A percentile compares a stretch with the other conserved stretches of the same genome.
phyloP scores from a whole-genome alignment of 1,284 basidiomycete genomes.

The Dichomitus squalens region DNA sequence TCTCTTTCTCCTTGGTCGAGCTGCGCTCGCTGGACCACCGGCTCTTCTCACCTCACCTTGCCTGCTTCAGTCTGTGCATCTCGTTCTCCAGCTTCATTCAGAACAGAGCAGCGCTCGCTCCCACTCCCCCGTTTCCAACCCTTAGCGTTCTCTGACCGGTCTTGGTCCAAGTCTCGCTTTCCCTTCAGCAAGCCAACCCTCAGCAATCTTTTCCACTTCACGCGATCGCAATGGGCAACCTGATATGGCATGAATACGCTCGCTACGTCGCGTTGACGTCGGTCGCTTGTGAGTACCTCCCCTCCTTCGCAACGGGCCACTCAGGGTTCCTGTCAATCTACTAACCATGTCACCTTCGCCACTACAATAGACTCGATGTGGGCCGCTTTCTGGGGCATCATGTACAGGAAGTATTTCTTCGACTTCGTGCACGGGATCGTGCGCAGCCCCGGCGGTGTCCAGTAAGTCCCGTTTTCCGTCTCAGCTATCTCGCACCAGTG shows the following conservation, averaged over 20 bases:
- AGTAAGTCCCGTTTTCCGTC: constrained; percentile 56
- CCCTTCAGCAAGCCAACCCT: constrained; percentile 16
- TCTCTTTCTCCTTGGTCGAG: constrained; percentile 44
- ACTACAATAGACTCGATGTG: constrained; percentile 66
- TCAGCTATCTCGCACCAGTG: not conserved
- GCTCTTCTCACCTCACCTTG: constrained; percentile 25
- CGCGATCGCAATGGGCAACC: constrained; percentile 65
- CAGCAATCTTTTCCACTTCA: constrained; percentile 1
- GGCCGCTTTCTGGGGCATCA: constrained; percentile 76
- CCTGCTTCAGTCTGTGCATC: constrained; percentile 30
- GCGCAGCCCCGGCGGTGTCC: constrained; percentile 75
- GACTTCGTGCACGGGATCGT: constrained; percentile 76
- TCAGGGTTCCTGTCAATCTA: not conserved
- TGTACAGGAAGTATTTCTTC: constrained; percentile 92
- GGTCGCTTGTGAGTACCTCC: constrained; percentile 67
- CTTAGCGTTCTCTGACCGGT: constrained; percentile 10
- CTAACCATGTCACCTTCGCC: constrained; percentile 7
- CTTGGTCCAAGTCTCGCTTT: constrained; percentile 24
- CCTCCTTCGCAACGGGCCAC: not conserved
- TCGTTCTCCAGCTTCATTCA: constrained; percentile 26
- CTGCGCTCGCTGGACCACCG: constrained; percentile 52
- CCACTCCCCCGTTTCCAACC: constrained; percentile 19
- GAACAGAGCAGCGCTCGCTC: constrained; percentile 36
- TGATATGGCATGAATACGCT: constrained; percentile 83
- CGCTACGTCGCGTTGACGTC: constrained; percentile 74